phyloP scores from a whole-genome alignment of 2,329 filamentous ascomycete genomes.

The Fusarium tanahbumbuense region DNA sequence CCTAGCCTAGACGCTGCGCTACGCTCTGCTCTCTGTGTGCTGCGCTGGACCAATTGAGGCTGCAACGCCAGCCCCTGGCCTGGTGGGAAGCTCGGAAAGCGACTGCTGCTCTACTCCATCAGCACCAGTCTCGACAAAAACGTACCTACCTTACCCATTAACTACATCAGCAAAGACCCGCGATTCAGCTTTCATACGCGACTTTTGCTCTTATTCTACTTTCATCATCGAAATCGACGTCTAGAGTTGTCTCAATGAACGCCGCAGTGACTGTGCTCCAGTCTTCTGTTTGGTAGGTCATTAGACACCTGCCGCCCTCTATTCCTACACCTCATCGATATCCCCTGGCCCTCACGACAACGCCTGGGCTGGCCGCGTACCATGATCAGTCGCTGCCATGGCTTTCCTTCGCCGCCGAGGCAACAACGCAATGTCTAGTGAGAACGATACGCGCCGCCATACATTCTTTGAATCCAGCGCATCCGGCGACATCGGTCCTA shows the following conservation, averaged over 20 bases:
- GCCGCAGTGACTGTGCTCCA: slow-evolving; percentile 33
- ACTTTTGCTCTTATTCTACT: slow-evolving; percentile 11
- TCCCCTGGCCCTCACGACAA: slow-evolving; percentile 31
- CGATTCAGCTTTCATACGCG: slow-evolving; percentile 23
- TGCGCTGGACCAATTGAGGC: slow-evolving; percentile 40
- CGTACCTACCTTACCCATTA: slow-evolving; percentile 18
- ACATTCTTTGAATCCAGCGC: slow-evolving; percentile 53
- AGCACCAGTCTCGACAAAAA: slow-evolving; percentile 28
- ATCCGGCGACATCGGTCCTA: slow-evolving; percentile 45
- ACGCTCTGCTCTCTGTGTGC: slow-evolving; percentile 13
- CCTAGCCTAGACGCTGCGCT: slow-evolving; percentile 1
- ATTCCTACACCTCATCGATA: slow-evolving; percentile 29
- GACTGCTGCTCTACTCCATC: slow-evolving; percentile 11
- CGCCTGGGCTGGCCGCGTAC: slow-evolving; percentile 47
- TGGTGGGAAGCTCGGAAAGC: slow-evolving; percentile 39
- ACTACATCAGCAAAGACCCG: slow-evolving; percentile 27
- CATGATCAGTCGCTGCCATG: slow-evolving; percentile 62
- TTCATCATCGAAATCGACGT: slow-evolving; percentile 16
- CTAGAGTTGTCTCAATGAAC: slow-evolving; percentile 41
- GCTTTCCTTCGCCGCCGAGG: slow-evolving; percentile 71
- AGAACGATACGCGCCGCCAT: slow-evolving; percentile 68
- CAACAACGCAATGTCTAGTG: slow-evolving; percentile 68
- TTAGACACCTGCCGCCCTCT: slow-evolving; percentile 40
- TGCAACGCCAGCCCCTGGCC: slow-evolving; percentile 40
- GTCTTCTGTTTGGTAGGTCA: slow-evolving; percentile 45